Base-by-base conservation (phyloP, 129 eudicot genomes). In the Arctium lappa region DNA sequence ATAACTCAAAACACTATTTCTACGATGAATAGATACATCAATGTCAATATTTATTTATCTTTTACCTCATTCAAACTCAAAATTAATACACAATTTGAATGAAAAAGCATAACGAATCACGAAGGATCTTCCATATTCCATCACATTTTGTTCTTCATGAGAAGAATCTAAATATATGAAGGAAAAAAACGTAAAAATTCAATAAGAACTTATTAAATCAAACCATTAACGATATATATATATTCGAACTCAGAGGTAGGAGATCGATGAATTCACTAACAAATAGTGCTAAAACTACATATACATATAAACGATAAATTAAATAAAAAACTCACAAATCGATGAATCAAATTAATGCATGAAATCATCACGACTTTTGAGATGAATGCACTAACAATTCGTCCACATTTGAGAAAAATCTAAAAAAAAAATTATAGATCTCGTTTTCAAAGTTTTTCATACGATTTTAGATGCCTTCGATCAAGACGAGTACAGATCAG, bases 401-500 rank as follows among this genome's bases (percentile, higher is more conserved):
- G 3, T 40, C 22, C 76, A 8, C 22, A 30, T 39, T 65, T 16
- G 22, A 22, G 27, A 13, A 37, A 38, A 13, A 44, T 63, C 65
- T 81, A 81, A 81, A 12, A 44, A 81, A 12, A 44, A 8, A 1
- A 1, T 44, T 10, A 63, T 60, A 46, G 69, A 42, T 66, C 80
- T 63, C 50, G 42, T 13, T 81, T 22, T 6, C 56, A 38, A 63
- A 73, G 11, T 30, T 18, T 30, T 18, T 16, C 38, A 11, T 18
- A 1, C 62, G 68, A 60, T 60, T 22, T 10, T 9, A 16, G 11
- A 48, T 1, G 33, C 8, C 53, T 44, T 88, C 27, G 27, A 22
- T 22, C 83, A 86, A 48, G 77, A 82, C 6, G 88, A 83, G 46
- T 92, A 92, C 31, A 90, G 89, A 31, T 90, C 89, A 31, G 93